Conservation (phyloP, 352 stramenopile genomes). For the Pythium brachiatum region DNA sequence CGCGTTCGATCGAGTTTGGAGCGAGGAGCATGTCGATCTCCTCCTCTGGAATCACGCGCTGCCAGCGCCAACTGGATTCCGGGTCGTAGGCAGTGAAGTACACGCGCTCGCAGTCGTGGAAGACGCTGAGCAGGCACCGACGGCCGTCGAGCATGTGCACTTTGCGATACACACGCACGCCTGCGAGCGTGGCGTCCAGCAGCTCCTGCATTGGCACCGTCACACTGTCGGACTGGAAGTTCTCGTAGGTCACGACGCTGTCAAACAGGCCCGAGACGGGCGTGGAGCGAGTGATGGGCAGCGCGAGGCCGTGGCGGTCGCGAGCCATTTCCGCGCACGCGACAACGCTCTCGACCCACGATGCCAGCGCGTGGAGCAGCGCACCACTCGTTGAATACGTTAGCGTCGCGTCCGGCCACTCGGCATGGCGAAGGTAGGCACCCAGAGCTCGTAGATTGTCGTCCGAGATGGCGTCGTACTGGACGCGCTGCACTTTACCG, state of each 20-base stretch:
- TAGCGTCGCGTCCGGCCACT: constrained; percentile 45
- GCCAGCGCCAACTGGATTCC: constrained; percentile 43
- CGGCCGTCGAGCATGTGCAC: constrained; percentile 40
- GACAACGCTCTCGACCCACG: constrained; percentile 51
- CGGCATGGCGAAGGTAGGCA: constrained; percentile 44
- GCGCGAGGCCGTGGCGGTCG: constrained; percentile 41
- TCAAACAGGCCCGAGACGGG: constrained; percentile 64
- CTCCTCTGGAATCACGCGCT: constrained; percentile 47
- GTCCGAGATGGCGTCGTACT: constrained; percentile 35
- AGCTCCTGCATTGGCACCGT: constrained; percentile 44
- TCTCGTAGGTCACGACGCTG: constrained; percentile 52
- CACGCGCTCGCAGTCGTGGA: constrained; percentile 65
- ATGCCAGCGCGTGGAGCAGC: constrained; percentile 46
- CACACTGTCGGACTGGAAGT: constrained; percentile 20
- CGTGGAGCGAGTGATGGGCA: constrained; percentile 45
- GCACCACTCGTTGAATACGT: constrained; percentile 25
- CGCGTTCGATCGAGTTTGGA: constrained; percentile 55
- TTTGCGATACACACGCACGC: constrained; percentile 64
- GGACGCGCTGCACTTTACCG: constrained; percentile 43
- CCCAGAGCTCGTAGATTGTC: constrained; percentile 61
- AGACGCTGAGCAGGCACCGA: constrained; percentile 62
- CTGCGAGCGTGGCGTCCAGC: constrained; percentile 54
- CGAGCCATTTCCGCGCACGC: constrained; percentile 39
- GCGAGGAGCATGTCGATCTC: constrained; percentile 59
- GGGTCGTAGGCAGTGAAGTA: constrained; percentile 74